These are phyloP conservation scores for Ceriops tagal DNA, from an alignment of 345 rosid species.

Conservation along the genomic window DNA sequence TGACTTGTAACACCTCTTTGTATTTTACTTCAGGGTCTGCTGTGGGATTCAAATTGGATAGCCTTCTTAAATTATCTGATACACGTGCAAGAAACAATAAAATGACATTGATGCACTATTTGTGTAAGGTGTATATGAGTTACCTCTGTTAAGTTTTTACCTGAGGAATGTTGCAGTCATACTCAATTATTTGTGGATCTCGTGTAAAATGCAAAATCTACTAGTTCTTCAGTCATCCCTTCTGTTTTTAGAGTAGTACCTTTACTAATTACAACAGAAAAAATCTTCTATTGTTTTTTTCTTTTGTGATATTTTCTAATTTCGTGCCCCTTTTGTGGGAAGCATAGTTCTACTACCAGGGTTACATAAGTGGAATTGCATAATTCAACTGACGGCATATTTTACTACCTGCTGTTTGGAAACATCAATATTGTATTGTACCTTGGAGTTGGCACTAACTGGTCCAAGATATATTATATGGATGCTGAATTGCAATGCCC, in stretches of 20 bases:
- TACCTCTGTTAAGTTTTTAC: too few species aligned
- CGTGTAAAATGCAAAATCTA: too few species aligned
- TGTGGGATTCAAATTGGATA: conserved; percentile 94
- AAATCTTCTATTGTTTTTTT: neutral
- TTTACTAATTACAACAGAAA: neutral
- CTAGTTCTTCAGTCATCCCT: too few species aligned
- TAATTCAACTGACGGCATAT: too few species aligned
- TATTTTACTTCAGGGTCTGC: conserved; percentile 67
- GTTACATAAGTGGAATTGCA: neutral
- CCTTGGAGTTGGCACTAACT: too few species aligned
- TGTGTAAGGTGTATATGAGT: conserved; percentile 75
- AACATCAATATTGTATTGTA: too few species aligned
- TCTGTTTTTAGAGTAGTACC: neutral
- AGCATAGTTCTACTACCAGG: neutral
- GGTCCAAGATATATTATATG: too few species aligned
- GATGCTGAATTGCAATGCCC: too few species aligned
- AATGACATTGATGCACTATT: conserved; percentile 95
- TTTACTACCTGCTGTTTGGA: too few species aligned
- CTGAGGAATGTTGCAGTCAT: too few species aligned
- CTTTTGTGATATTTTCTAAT: neutral
- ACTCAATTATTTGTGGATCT: too few species aligned
- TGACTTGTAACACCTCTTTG: neutral
- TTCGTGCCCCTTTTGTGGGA: neutral
- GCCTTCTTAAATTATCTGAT: conserved; percentile 94
- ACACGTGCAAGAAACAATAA: conserved; percentile 94